Evolutionary conservation across 1,139 yeast species (phyloP).

Genomic region (Torulaspora pretoriensis): DNA sequence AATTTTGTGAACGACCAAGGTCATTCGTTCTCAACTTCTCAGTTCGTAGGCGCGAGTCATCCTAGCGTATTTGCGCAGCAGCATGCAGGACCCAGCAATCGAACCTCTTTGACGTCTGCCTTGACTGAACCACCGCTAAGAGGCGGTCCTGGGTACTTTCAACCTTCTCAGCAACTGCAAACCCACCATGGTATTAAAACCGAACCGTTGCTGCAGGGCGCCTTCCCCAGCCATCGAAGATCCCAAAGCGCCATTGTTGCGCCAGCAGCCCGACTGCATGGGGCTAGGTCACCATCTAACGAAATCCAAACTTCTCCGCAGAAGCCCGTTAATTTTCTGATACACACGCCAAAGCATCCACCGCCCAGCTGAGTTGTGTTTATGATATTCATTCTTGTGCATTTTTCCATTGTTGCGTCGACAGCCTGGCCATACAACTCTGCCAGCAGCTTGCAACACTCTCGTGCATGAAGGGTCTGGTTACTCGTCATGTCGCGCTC

Average conservation of each 20-base stretch:
- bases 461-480: no score
- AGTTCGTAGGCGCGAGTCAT: background rate
- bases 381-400: background rate
- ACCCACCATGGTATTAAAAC: conserved; percentile 9
- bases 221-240: conserved; percentile 25
- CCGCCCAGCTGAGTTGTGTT: conserved; percentile 21
- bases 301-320: conserved; percentile 18
- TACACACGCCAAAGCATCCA: conserved; percentile 33
- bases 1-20: conserved; percentile 7
- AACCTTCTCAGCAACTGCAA: conserved; percentile 13
- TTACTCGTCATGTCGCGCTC: no score
- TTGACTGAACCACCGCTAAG: conserved; percentile 12
- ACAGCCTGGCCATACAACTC: no score
- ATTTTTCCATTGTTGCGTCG: no score
- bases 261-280: background rate
- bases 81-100: conserved; percentile 7
- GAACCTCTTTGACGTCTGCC: conserved; percentile 9
- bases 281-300: conserved; percentile 19
- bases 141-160: conserved; percentile 7
- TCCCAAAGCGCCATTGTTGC: conserved; percentile 29
- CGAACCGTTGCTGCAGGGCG: conserved; percentile 7
- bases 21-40: conserved; percentile 9
- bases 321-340: conserved; percentile 29
- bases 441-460: no score
- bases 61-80: conserved; percentile 1